These are phyloP conservation scores for Deinandra increscens DNA, from an alignment of 129 eudicot genomes.

Conservation along the genomic window DNA sequence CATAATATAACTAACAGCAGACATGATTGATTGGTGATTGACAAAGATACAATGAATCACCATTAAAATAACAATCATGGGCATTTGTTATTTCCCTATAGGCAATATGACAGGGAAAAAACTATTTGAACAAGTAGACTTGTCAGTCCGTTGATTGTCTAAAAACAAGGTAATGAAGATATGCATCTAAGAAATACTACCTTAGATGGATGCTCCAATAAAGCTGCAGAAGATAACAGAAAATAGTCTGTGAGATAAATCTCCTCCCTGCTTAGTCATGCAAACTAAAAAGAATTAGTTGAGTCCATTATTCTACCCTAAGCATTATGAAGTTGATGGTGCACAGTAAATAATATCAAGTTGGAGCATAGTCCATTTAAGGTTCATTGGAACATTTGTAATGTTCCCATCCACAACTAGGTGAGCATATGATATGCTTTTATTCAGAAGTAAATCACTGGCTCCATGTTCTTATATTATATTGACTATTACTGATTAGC, in stretches of 20 bases:
- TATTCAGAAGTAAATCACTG: neutral
- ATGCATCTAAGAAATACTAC: slow-evolving; percentile 34
- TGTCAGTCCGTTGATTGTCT: neutral
- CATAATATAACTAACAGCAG: neutral
- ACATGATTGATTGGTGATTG: neutral
- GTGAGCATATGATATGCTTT: neutral
- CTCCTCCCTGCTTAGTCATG: slow-evolving; percentile 44
- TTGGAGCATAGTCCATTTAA: slow-evolving; percentile 11
- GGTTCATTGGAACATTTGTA: slow-evolving; percentile 16
- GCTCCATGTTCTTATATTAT: neutral
- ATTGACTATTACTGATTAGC: neutral
- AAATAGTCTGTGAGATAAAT: slow-evolving; percentile 29
- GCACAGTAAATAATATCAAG: neutral
- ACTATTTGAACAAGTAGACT: slow-evolving; percentile 17
- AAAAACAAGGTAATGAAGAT: slow-evolving; percentile 4
- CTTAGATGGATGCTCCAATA: slow-evolving; percentile 73
- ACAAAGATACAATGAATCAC: slow-evolving; percentile 15
- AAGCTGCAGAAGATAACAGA: slow-evolving; percentile 67
- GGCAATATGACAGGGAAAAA: neutral
- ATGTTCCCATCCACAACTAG: neutral
- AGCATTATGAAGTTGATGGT: neutral
- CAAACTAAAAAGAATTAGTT: slow-evolving; percentile 25
- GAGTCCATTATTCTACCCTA: slow-evolving; percentile 19
- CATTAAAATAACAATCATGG: slow-evolving; percentile 4
- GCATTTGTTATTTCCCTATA: slow-evolving; percentile 7